These are phyloP conservation scores for Fistulina hepatica DNA, from an alignment of 1,284 basidiomycete species.

Conservation along the genomic window DNA sequence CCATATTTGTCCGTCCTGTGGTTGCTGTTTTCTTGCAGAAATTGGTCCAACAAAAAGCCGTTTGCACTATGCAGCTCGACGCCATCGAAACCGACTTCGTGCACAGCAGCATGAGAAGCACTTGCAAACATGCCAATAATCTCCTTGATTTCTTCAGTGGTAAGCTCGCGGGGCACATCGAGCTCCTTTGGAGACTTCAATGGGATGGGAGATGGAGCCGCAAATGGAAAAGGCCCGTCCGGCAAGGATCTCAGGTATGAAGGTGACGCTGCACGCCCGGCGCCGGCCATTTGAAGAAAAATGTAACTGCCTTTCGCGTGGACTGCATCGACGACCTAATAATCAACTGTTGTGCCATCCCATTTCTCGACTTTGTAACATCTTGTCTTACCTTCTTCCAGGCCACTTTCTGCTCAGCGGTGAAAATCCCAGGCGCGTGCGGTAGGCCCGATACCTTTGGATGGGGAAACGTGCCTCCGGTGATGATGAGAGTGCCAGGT, in stretches of 20 bases:
- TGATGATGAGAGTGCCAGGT: background rate
- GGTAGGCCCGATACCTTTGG: background rate
- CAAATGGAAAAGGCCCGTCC: no score
- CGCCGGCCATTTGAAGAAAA: slow-evolving; percentile 9
- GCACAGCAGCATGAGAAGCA: slow-evolving; percentile 28
- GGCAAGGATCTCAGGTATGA: no score
- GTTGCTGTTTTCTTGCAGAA: slow-evolving; percentile 36
- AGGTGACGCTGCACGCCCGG: slow-evolving; percentile 8
- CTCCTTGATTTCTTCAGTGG: slow-evolving; percentile 27
- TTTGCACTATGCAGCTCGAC: slow-evolving; percentile 26
- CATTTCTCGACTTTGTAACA: no score
- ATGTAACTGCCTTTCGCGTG: slow-evolving; percentile 5
- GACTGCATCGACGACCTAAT: background rate
- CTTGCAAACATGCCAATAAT: slow-evolving; percentile 23
- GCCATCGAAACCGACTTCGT: slow-evolving; percentile 33
- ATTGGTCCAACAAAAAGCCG: slow-evolving; percentile 27
- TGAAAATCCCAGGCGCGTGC: background rate
- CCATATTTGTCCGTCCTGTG: slow-evolving; percentile 52
- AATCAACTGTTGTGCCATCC: no score
- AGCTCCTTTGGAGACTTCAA: no score
- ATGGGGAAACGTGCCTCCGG: background rate
- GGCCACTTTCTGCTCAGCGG: background rate
- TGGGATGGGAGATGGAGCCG: no score
- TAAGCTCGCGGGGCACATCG: slow-evolving; percentile 23
- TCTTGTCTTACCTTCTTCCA: no score